A percentile compares a stretch with the other conserved stretches of the same genome.
phyloP scores from a whole-genome alignment of 163 green algal species.

The Chlorella variabilis region DNA sequence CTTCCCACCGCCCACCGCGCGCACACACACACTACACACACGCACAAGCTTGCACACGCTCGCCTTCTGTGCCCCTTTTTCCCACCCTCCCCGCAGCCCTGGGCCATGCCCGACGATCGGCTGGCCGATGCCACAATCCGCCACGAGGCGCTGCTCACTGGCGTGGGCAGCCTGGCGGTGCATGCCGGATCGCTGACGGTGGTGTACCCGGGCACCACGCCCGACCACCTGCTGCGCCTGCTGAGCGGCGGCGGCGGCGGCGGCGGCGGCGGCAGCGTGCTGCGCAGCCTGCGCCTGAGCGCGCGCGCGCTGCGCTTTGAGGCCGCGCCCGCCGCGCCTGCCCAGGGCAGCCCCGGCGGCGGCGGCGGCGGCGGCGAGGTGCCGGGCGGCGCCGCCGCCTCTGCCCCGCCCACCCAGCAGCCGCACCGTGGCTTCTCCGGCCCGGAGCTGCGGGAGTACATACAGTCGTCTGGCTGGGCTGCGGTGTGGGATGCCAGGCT shows the following conservation, averaged over 20 bases:
- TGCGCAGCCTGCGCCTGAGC: conserved; percentile 27
- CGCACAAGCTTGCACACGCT: background rate
- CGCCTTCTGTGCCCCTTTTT: background rate
- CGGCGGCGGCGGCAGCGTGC: background rate
- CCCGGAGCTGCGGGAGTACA: conserved; percentile 8
- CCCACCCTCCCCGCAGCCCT: background rate
- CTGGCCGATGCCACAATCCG: conserved; percentile 3
- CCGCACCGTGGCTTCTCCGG: background rate
- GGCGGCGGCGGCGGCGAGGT: background rate
- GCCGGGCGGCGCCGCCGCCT: background rate
- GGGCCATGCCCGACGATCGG: conserved; percentile 17
- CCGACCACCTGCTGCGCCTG: conserved; percentile 5
- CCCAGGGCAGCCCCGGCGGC: too few species aligned
- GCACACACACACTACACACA: too few species aligned
- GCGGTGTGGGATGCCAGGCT: conserved; percentile 12
- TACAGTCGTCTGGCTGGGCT: background rate
- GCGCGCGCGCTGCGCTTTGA: conserved; percentile 8
- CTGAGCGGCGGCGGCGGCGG: background rate
- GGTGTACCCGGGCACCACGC: background rate
- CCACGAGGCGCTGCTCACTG: conserved; percentile 26
- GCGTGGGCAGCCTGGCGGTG: background rate
- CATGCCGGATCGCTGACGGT: background rate
- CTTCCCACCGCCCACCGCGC: too few species aligned
- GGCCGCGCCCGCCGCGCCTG: background rate
- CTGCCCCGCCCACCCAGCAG: too few species aligned